Conservation (phyloP, 768 basidiomycete genomes). For the Termitomyces heimii region DNA sequence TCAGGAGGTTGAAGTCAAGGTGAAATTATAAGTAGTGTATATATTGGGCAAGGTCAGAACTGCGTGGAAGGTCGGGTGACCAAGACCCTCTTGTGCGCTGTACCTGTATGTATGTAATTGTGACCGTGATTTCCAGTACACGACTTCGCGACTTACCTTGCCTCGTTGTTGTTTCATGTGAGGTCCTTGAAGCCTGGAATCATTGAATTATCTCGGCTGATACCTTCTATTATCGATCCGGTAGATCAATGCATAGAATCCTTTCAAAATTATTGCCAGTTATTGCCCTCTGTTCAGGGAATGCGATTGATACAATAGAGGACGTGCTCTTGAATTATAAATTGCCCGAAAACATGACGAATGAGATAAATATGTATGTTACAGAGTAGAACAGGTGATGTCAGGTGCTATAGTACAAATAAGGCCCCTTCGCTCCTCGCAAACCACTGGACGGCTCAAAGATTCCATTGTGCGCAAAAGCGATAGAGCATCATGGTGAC, state of each 20-base stretch:
- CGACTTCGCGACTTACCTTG: conserved; percentile 13
- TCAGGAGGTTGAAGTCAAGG: conserved; percentile 39
- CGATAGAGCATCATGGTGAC: conserved; percentile 85
- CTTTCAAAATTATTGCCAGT: neutral
- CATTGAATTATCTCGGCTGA: conserved; percentile 19
- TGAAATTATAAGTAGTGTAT: conserved; percentile 49
- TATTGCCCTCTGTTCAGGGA: neutral
- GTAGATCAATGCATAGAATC: neutral
- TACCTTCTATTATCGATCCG: conserved; percentile 17
- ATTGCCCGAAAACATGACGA: neutral
- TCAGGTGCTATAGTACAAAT: conserved; percentile 1
- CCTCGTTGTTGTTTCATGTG: conserved; percentile 31
- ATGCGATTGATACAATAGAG: neutral
- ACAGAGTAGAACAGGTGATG: conserved; percentile 5
- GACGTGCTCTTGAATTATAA: neutral
- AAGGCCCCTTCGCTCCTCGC: neutral
- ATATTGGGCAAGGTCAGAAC: conserved; percentile 2
- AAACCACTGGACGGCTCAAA: conserved; percentile 22
- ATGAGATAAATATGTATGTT: conserved; percentile 14
- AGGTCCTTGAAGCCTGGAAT: conserved; percentile 2
- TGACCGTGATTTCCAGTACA: conserved; percentile 29
- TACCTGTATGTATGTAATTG: conserved; percentile 30
- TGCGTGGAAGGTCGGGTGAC: conserved; percentile 30
- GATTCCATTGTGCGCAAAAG: conserved; percentile 55
- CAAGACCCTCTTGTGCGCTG: conserved; percentile 18